Base-by-base conservation (phyloP, 169 alveolate genomes). In the Plasmodium gonderi region DNA sequence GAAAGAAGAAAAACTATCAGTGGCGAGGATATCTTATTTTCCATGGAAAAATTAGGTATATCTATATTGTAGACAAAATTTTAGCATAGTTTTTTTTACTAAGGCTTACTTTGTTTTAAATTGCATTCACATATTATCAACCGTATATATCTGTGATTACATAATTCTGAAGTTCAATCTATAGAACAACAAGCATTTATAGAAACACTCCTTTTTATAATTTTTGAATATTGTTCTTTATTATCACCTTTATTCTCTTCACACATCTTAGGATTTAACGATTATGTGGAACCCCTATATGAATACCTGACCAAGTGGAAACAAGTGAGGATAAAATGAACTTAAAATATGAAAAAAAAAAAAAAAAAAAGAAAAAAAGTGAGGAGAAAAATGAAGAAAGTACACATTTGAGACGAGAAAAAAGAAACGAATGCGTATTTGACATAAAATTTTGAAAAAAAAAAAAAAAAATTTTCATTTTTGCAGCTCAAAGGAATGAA, bases 1-100 rank as follows among this genome's bases (percentile, higher is more conserved):
- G 99, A 98, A 83, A 96, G 97, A 78, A 95, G 99, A 72, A 98
- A 98, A 91, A 98, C 99, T 14, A 96, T 98, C 31, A 98, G 96
- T 91, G 99, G 99, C 31, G 99, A 98, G 72, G 99, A 98, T 92
- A 93, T 98, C 23, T 79, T 98, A 17, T 91, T 95, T 94, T 98
- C 99, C 9, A 95, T 98, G 95, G 97, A 96, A 64, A 95, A 95
- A 51, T 95, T 98, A 47, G 99, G 99, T 1, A 95, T 29, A 36
- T n/a, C 72, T 20, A 65, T 17, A 78, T 6, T 31, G 64, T 40
- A 4, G 26, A 31, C 12, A 3, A 68, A 26, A 31, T 49, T 40
- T 29, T n/a, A 9, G 65, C 12, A 38, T 40, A 11, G 20, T 31
- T 47, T 80, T 65, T 6, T 12, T 76, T 17, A 42, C 47, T n/a